phyloP scores from a whole-genome alignment of 2,329 filamentous ascomycete species.

The Hypoxylon sp. region DNA sequence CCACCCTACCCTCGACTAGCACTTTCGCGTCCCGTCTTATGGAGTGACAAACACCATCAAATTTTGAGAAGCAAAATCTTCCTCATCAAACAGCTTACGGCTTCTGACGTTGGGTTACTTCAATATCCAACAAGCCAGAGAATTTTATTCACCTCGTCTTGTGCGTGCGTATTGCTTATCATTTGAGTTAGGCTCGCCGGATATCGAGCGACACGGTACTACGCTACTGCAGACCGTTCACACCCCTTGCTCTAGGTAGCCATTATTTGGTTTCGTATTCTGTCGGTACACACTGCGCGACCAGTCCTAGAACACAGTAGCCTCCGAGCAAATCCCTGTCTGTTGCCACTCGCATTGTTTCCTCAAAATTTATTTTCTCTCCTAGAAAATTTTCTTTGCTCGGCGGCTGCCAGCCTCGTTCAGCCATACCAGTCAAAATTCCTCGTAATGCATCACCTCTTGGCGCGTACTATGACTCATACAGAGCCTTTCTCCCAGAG shows the following conservation, averaged over 20 bases:
- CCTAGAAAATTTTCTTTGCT: slow-evolving; percentile 29
- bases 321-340: slow-evolving; percentile 35
- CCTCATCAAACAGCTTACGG: slow-evolving; percentile 18
- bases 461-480: slow-evolving; percentile 49
- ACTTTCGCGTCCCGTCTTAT: slow-evolving; percentile 16
- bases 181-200: slow-evolving; percentile 10
- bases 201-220: slow-evolving; percentile 12
- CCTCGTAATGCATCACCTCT: slow-evolving; percentile 41
- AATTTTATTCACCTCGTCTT: slow-evolving; percentile 5
- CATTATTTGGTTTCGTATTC: slow-evolving; percentile 47
- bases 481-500: slow-evolving; percentile 31
- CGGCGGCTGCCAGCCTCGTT: slow-evolving; percentile 45
- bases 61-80: slow-evolving; percentile 11
- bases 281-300: slow-evolving; percentile 45
- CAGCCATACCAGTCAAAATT: slow-evolving; percentile 46
- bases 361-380: slow-evolving; percentile 19
- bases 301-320: slow-evolving; percentile 29
- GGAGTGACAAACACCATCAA: slow-evolving; percentile 22
- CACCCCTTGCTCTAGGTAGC: slow-evolving; percentile 24
- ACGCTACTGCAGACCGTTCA: slow-evolving; percentile 6
- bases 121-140: background rate
- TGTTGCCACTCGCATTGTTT: slow-evolving; percentile 33
- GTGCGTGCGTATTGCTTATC: slow-evolving; percentile 6
- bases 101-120: slow-evolving; percentile 7
- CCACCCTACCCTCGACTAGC: slow-evolving; percentile 24